These are phyloP conservation scores for Dentiscutata heterogama DNA, from an alignment of 371 early-diverging fungal species.

Conservation along the genomic window DNA sequence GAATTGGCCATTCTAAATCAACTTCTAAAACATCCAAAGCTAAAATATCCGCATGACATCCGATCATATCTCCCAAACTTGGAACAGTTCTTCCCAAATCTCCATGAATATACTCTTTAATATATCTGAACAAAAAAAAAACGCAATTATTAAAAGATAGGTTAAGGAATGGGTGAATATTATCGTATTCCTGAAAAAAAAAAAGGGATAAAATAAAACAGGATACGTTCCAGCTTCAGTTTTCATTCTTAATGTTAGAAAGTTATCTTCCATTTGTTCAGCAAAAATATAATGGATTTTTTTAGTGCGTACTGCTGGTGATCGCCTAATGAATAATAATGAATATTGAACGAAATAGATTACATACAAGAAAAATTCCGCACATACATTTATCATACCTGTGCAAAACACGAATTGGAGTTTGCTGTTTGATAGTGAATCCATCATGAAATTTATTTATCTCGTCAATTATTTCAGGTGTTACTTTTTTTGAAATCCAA, in stretches of 20 bases:
- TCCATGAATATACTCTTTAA: conserved; percentile 99
- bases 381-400: conserved; percentile 53
- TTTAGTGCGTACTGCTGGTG: conserved; percentile 80
- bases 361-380: neutral
- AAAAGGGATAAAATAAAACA: neutral
- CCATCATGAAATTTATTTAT: conserved; percentile 61
- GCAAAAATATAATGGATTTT: conserved; percentile 65
- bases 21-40: conserved; percentile 90
- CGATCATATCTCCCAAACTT: conserved; percentile 75
- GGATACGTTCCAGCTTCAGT: conserved; percentile 89
- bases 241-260: conserved; percentile 72
- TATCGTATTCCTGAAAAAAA: neutral
- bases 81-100: conserved; percentile 95
- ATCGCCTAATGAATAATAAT: conserved; percentile 63
- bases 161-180: conserved; percentile 6
- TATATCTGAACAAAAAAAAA: conserved; percentile 66
- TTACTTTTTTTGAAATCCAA: conserved; percentile 71
- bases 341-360: neutral
- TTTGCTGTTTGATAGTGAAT: conserved; percentile 86
- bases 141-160: neutral
- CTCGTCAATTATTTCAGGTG: conserved; percentile 61
- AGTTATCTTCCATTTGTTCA: conserved; percentile 56
- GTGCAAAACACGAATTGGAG: conserved; percentile 95
- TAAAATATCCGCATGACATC: conserved; percentile 79
- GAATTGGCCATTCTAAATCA: conserved; percentile 79